A percentile compares a stretch with the other conserved stretches of the same genome.
phyloP scores from a whole-genome alignment of 345 rosid genomes.

The Populus nigra region DNA sequence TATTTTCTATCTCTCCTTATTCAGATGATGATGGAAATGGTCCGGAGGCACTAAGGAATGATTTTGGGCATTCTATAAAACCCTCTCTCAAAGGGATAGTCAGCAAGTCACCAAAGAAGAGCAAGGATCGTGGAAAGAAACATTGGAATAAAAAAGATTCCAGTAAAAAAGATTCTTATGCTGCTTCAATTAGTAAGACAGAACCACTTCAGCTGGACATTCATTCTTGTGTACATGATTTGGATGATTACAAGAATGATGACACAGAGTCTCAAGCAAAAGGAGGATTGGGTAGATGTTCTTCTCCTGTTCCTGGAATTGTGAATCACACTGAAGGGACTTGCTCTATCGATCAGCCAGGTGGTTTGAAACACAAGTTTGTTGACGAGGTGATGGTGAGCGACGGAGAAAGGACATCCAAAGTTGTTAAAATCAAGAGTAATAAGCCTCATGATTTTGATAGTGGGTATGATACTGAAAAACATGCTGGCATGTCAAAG shows the following conservation, averaged over 20 bases:
- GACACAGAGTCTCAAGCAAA: conserved; percentile 38
- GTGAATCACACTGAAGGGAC: conserved; percentile 42
- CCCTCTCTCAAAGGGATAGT: conserved; percentile 76
- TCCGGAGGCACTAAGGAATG: conserved; percentile 42
- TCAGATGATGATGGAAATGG: conserved; percentile 95
- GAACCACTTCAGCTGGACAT: conserved; percentile 40
- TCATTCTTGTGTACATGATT: conserved; percentile 36
- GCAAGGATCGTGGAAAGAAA: conserved; percentile 71
- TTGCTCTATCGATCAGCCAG: conserved; percentile 50
- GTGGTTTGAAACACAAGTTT: conserved; percentile 59
- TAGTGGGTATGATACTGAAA: conserved; percentile 54
- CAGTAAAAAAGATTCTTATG: conserved; percentile 49
- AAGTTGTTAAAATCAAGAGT: conserved; percentile 57
- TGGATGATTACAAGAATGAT: conserved; percentile 43
- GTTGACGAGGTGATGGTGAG: conserved; percentile 71
- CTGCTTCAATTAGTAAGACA: conserved; percentile 31
- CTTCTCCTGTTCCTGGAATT: conserved; percentile 54
- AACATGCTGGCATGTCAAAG: conserved; percentile 53
- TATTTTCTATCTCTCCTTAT: conserved; percentile 74
- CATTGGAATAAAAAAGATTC: conserved; percentile 48
- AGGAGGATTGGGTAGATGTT: conserved; percentile 38
- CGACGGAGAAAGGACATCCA: conserved; percentile 66
- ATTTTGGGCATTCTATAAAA: conserved; percentile 68
- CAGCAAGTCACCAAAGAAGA: conserved; percentile 83
- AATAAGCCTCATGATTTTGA: conserved; percentile 55